Conservation (phyloP, 2,329 filamentous ascomycete species). For the Xylariaceae sp. region DNA sequence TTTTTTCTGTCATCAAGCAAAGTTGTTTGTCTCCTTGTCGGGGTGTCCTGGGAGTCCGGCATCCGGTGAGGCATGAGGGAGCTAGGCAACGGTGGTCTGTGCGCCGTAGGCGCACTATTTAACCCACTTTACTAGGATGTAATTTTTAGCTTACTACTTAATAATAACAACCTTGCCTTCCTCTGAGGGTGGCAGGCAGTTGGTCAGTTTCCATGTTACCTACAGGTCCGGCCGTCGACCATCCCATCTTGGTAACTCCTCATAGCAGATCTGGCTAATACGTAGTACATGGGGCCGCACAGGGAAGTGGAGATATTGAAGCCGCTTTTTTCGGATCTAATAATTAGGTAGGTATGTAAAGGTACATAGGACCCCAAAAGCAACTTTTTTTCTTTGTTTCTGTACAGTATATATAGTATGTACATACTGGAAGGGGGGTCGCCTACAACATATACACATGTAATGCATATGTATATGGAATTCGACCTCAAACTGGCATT, state of each 20-base stretch:
- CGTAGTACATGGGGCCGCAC: not conserved
- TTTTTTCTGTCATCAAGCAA: not conserved
- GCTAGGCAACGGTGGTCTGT: too few species aligned
- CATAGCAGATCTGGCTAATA: not conserved
- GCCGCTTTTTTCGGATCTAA: conserved; percentile 4
- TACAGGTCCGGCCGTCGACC: too few species aligned
- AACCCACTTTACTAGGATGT: too few species aligned
- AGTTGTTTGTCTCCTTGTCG: not conserved
- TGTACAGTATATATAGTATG: not conserved
- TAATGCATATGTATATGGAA: not conserved
- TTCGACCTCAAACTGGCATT: not conserved
- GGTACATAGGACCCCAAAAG: conserved; percentile 3
- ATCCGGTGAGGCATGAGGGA: too few species aligned
- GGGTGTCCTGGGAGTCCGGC: not conserved
- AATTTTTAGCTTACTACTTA: too few species aligned
- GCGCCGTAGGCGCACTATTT: too few species aligned
- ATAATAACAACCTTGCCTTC: too few species aligned
- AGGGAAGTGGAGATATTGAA: not conserved
- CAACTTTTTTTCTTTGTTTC: too few species aligned
- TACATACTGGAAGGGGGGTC: not conserved
- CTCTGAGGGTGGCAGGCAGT: not conserved
- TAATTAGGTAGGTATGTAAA: too few species aligned
- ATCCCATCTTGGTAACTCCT: not conserved
- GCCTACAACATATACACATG: too few species aligned
- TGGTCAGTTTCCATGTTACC: too few species aligned